These are phyloP conservation scores for Trichocladium uniseriatum DNA, from an alignment of 495 filamentous ascomycete species.

Conservation along the genomic window DNA sequence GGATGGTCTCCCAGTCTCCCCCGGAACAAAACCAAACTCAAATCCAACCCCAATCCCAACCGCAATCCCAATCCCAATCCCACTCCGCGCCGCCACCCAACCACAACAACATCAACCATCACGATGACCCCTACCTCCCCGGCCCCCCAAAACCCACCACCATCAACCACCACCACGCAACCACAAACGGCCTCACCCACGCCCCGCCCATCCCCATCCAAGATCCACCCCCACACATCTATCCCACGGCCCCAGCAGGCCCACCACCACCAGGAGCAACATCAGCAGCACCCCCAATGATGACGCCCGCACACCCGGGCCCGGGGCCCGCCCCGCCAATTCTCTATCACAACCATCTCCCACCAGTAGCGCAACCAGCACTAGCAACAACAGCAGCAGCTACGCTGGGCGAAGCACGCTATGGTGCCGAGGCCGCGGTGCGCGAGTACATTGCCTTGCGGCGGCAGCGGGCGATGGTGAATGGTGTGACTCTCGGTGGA, in stretches of 20 bases:
- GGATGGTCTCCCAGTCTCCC: not conserved
- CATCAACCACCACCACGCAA: no score
- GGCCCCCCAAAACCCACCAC: not conserved
- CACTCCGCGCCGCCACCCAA: not conserved
- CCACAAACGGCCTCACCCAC: not conserved
- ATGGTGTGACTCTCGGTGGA: constrained; percentile 1
- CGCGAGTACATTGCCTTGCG: constrained; percentile 30
- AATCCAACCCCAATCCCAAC: not conserved
- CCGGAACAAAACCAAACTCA: not conserved
- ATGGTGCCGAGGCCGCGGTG: constrained; percentile 25
- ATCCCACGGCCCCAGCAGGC: not conserved
- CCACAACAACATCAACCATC: not conserved
- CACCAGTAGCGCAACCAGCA: not conserved
- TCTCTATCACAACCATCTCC: not conserved
- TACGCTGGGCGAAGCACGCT: constrained; percentile 15
- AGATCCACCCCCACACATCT: not conserved
- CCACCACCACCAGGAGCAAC: not conserved
- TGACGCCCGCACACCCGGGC: not conserved
- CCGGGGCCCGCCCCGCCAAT: no score
- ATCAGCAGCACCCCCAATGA: not conserved
- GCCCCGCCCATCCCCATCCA: not conserved
- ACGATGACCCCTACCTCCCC: not conserved
- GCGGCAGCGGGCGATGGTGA: constrained; percentile 13
- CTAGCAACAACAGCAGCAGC: not conserved
- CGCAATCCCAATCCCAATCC: not conserved